Conservation (phyloP, 257 asterid genomes). For the Dorcoceras hygrometricum region DNA sequence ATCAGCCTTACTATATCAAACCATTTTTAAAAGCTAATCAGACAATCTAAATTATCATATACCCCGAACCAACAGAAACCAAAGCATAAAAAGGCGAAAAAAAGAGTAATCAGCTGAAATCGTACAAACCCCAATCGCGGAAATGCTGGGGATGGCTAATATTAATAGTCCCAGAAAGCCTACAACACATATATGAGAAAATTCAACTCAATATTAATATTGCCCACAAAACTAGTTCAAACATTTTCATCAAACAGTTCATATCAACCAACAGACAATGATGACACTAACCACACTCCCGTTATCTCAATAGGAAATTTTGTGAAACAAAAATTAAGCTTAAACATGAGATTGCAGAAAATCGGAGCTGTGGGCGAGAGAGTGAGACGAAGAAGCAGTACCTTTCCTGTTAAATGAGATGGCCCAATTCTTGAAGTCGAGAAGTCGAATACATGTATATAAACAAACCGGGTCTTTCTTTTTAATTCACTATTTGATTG, state of each 20-base stretch:
- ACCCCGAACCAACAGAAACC: background rate
- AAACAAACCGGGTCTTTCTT: background rate
- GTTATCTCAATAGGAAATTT: background rate
- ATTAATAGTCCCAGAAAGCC: background rate
- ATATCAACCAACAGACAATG: background rate
- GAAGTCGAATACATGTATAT: background rate
- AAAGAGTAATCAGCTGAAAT: background rate
- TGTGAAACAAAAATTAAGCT: background rate
- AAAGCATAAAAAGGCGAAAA: background rate
- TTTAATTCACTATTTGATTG: too few relatives aligned
- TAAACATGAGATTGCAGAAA: background rate
- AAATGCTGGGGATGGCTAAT: too few relatives aligned
- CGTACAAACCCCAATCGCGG: background rate
- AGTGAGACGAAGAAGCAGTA: background rate
- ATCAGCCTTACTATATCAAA: background rate
- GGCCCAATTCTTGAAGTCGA: background rate
- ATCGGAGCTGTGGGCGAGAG: background rate
- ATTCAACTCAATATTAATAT: background rate
- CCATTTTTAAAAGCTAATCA: background rate
- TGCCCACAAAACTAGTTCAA: slow-evolving; percentile 9
- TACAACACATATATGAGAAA: background rate
- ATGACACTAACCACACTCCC: background rate
- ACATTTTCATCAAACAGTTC: slow-evolving; percentile 28
- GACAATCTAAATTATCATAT: background rate
- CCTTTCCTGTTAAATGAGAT: background rate